phyloP scores from a whole-genome alignment of 176 grass and related monocot genomes.

The Oryza glumipatula region DNA sequence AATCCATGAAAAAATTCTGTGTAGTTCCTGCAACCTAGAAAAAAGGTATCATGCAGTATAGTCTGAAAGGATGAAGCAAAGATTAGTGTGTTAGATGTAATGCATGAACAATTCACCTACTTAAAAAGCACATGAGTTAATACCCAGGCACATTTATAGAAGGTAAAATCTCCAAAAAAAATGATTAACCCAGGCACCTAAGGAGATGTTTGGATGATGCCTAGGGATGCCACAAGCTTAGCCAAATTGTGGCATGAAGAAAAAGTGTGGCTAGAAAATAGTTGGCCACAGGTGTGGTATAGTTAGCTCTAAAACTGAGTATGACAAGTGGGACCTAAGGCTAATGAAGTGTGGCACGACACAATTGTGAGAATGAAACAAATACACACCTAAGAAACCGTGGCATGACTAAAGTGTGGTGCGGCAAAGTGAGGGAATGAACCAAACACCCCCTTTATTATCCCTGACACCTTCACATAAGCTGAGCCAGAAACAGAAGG shows the following conservation, averaged over 20 bases:
- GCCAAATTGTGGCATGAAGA: too few relatives aligned
- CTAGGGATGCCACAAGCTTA: too few relatives aligned
- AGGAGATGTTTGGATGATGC: too few relatives aligned
- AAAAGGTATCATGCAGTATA: not conserved
- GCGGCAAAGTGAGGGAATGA: too few relatives aligned
- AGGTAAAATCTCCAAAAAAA: slow-evolving; percentile 17
- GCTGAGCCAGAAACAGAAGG: not conserved
- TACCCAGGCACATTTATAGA: not conserved
- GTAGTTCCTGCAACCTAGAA: not conserved
- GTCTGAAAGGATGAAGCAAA: slow-evolving; percentile 13
- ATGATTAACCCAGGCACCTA: not conserved
- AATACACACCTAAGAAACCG: too few relatives aligned
- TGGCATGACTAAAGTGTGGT: too few relatives aligned
- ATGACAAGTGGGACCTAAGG: too few relatives aligned
- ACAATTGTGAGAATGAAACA: too few relatives aligned
- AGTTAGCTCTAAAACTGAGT: too few relatives aligned
- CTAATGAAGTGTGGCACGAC: too few relatives aligned
- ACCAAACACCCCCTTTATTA: not conserved
- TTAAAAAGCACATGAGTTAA: not conserved
- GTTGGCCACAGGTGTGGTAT: too few relatives aligned
- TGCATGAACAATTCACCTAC: not conserved
- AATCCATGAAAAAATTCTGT: slow-evolving; percentile 12
- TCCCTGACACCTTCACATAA: not conserved
- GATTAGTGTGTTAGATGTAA: not conserved
- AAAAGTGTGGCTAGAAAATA: too few relatives aligned